Percentiles rank a stretch among this genome's conserved stretches.
Conservation (phyloP, 2,329 filamentous ascomycete genomes). For the Aspergillus pseudoglaucus region DNA sequence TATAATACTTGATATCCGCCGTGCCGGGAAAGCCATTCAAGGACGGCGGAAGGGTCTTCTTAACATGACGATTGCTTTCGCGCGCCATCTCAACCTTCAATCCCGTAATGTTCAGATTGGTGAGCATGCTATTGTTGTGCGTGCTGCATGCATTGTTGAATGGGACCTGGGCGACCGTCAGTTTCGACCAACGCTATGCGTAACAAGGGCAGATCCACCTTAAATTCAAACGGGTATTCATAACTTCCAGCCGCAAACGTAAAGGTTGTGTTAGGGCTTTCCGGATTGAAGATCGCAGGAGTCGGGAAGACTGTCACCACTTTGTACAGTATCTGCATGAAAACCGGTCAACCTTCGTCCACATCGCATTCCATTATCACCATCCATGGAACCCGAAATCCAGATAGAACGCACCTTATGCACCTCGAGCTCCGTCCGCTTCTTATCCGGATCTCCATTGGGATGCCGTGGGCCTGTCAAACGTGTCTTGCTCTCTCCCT, state of each 20-base stretch:
- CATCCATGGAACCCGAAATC: background rate
- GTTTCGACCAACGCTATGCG: background rate
- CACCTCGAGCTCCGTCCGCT: constrained; percentile 42
- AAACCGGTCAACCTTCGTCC: background rate
- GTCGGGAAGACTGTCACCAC: constrained; percentile 42
- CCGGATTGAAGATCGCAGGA: constrained; percentile 33
- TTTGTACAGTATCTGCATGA: constrained; percentile 43
- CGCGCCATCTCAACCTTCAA: constrained; percentile 41
- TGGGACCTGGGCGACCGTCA: constrained; percentile 31
- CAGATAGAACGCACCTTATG: constrained; percentile 37
- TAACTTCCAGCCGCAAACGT: constrained; percentile 42
- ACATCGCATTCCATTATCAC: background rate
- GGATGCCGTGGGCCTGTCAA: constrained; percentile 36
- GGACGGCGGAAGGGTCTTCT: constrained; percentile 80
- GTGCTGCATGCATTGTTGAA: constrained; percentile 45
- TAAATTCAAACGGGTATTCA: constrained; percentile 46
- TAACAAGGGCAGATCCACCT: constrained; percentile 23
- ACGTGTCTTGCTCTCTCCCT: constrained; percentile 43
- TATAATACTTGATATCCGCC: constrained; percentile 86
- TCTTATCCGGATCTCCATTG: constrained; percentile 41
- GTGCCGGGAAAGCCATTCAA: constrained; percentile 78
- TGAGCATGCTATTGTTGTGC: constrained; percentile 41
- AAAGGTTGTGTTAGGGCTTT: constrained; percentile 31
- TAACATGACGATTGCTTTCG: constrained; percentile 59
- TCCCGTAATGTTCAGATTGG: constrained; percentile 41